Conservation (phyloP, 257 asterid species). For the Solanum habrochaites region DNA sequence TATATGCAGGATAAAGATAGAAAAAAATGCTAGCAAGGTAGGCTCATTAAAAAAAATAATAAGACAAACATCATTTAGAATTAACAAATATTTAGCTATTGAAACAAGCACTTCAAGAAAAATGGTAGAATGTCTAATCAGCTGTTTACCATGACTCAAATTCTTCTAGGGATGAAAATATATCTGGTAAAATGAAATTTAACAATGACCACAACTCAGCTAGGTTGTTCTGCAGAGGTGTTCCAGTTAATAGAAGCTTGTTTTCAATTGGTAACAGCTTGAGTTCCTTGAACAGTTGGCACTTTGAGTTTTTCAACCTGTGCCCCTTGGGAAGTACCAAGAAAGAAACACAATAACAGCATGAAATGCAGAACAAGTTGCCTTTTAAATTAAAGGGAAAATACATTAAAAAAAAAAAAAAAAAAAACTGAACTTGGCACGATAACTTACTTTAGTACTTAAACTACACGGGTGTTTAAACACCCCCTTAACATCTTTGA, state of each 20-base stretch:
- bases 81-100: neutral
- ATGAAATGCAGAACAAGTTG: neutral
- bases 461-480: too few species aligned
- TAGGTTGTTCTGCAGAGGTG: conserved; percentile 95
- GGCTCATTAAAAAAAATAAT: neutral
- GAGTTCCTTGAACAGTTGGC: conserved; percentile 68
- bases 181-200: conserved; percentile 94
- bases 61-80: neutral
- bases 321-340: conserved; percentile 60
- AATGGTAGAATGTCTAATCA: neutral
- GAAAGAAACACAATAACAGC: neutral
- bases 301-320: conserved; percentile 78
- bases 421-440: too few species aligned
- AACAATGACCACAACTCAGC: conserved; percentile 97
- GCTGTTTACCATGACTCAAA: conserved; percentile 85
- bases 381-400: neutral
- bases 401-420: too few species aligned
- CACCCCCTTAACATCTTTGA: too few species aligned
- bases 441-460: too few species aligned
- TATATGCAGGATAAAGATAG: neutral
- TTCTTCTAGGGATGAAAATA: conserved; percentile 85
- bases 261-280: conserved; percentile 57
- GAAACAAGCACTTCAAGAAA: neutral
- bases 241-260: conserved; percentile 94
- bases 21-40: neutral